Evolutionary conservation across 306 rosid species (phyloP), one percentile per base, ranked within the genome.

Genomic region (Inga oerstediana): DNA sequence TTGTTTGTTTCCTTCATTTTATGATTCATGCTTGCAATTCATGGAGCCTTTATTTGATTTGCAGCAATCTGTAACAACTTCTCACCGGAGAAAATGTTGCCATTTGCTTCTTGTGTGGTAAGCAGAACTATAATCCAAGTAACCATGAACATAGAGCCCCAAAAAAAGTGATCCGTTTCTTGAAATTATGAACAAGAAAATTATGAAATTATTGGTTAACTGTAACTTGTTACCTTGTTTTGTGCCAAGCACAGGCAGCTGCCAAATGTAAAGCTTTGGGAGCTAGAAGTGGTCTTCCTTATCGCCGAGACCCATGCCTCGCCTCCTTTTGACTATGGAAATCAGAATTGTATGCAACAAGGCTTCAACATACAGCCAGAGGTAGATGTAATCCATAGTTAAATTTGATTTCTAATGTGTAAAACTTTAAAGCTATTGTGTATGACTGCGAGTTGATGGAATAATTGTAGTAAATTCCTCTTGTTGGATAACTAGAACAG

Each of bases 41-140:
- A 69, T 51, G 3, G 1, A 71, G 17, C 67, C 46, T 64, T 72
- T 62, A 30, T 76, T 79, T 83, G 83, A 27, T 58, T 85, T 89
- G 89, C 88, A 96, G 98, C 98, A 1, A 89, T 92, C 80, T 96
- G 96, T 85, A 76, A 91, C 86, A 82, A 89, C 87, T 86, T 93
- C 78, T 88, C 93, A n/a, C 89, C 91, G 24, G 93, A 89, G 91
- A 88, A 88, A 89, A 91, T 96, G 96, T 77, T 96, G 89, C 88
- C 97, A 37, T 96, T 96, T 81, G 95, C 99, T 41, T 87, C 98
- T 73, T 85, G 81, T 74, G 98, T 96, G 92, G 98, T 95, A 87
- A 91, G 96, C 79, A 49, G 41, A 49, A 73, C n/a, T 62, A 79
- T 56, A n/a, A 74, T 74, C 22, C 78, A 51, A 76, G 22, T 72